Conservation (phyloP, 805 yeast genomes). For the Novakomyces olei region DNA sequence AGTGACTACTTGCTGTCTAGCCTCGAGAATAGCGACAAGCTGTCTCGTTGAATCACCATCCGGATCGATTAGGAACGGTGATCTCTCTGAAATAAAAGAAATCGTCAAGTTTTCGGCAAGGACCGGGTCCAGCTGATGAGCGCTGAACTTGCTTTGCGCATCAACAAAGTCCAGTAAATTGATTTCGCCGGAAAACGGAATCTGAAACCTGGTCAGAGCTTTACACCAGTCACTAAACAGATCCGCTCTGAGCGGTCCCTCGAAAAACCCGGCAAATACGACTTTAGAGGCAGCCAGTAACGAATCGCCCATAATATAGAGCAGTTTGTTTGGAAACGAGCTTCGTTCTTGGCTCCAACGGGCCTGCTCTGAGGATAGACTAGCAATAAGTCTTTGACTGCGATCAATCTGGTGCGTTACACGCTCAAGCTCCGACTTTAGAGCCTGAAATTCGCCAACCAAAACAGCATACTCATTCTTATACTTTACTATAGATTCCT, state of each 20-base stretch:
- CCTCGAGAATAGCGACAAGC: slow-evolving; percentile 11
- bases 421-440: slow-evolving; percentile 43
- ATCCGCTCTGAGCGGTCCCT: slow-evolving; percentile 24
- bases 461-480: slow-evolving; percentile 46
- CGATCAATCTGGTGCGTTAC: slow-evolving; percentile 41
- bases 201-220: slow-evolving; percentile 14
- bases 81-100: slow-evolving; percentile 19
- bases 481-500: slow-evolving; percentile 41
- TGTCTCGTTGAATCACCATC: too few species aligned
- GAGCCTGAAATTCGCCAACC: slow-evolving; percentile 58
- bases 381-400: slow-evolving; percentile 38
- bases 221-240: slow-evolving; percentile 19
- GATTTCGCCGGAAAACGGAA: neutral
- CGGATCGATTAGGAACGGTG: slow-evolving; percentile 58
- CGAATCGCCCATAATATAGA: slow-evolving; percentile 38
- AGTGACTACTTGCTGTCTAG: slow-evolving; percentile 16
- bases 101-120: slow-evolving; percentile 43
- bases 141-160: neutral
- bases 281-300: slow-evolving; percentile 39
- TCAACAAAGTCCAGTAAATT: neutral
- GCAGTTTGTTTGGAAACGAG: slow-evolving; percentile 26
- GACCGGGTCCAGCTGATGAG: slow-evolving; percentile 12
- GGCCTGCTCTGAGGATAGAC: slow-evolving; percentile 39
- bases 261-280: slow-evolving; percentile 37
- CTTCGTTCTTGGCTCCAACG: slow-evolving; percentile 52